These are phyloP conservation scores for Leersia perrieri DNA, from an alignment of 176 grass and related monocot species.

Conservation along the genomic window DNA sequence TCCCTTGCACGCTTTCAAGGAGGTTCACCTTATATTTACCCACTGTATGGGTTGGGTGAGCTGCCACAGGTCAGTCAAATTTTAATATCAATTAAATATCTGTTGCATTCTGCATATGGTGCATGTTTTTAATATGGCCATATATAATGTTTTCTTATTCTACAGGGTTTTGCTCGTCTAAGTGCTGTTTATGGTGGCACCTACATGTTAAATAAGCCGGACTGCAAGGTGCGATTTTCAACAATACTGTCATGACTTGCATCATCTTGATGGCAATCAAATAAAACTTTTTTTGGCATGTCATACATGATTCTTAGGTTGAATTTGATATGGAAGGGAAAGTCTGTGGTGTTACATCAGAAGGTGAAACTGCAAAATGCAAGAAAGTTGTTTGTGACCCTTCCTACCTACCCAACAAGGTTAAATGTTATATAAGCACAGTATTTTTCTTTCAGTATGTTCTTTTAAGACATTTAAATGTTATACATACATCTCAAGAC, in stretches of 20 bases:
- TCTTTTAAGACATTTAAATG: not conserved
- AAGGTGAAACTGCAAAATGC: slow-evolving; percentile 96
- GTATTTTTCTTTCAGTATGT: not conserved
- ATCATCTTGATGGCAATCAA: not conserved
- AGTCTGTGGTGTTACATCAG: slow-evolving; percentile 89
- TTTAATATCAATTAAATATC: slow-evolving; percentile 21
- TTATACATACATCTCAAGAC: not conserved
- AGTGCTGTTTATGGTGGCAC: slow-evolving; percentile 99
- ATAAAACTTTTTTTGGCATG: slow-evolving; percentile 7
- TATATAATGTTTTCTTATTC: slow-evolving; percentile 5
- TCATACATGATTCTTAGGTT: slow-evolving; percentile 48
- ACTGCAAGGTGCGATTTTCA: slow-evolving; percentile 74
- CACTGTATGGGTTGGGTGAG: slow-evolving; percentile 84
- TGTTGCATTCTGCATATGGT: not conserved
- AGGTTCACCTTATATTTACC: slow-evolving; percentile 93
- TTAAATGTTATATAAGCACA: slow-evolving; percentile 36
- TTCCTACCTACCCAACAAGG: slow-evolving; percentile 88
- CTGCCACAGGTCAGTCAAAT: slow-evolving; percentile 72
- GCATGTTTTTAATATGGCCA: slow-evolving; percentile 1
- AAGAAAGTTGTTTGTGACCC: slow-evolving; percentile 96
- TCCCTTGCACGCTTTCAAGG: slow-evolving; percentile 88
- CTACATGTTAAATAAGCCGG: slow-evolving; percentile 95
- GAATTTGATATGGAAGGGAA: slow-evolving; percentile 94
- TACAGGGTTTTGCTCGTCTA: slow-evolving; percentile 85
- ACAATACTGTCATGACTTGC: not conserved